phyloP scores from a whole-genome alignment of 148 eudicot genomes.

The Mesembryanthemum crystallinum region DNA sequence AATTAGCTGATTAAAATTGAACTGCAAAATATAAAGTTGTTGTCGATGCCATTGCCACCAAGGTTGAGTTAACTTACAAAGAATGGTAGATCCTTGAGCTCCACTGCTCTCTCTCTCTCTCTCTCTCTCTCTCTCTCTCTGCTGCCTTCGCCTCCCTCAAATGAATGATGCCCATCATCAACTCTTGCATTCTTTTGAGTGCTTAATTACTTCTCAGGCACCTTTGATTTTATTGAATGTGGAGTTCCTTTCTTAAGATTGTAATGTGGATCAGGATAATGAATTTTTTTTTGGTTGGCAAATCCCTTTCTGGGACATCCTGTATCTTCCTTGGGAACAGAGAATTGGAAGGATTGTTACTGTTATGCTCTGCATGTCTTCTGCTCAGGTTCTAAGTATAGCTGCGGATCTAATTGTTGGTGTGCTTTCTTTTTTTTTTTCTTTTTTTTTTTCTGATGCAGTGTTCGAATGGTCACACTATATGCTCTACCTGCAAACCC shows the following conservation, averaged over 20 bases:
- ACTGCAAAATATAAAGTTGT: not conserved
- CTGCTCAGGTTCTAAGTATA: not conserved
- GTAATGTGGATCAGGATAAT: not conserved
- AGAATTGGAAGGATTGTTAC: not conserved
- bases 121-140: not conserved
- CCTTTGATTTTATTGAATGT: not conserved
- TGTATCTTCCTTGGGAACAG: not conserved
- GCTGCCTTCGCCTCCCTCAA: not conserved
- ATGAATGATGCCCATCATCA: not conserved
- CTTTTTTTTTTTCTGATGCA: conserved; percentile 29
- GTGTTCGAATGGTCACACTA: conserved; percentile 94
- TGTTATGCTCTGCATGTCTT: not conserved
- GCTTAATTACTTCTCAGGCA: not conserved
- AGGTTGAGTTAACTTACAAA: not conserved
- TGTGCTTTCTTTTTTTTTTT: not conserved
- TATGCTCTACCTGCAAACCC: conserved; percentile 87
- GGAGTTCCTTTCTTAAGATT: not conserved
- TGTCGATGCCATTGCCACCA: not conserved
- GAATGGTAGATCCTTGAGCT: conserved; percentile 3
- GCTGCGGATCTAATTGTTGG: not conserved
- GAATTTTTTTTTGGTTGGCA: not conserved
- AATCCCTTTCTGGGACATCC: not conserved
- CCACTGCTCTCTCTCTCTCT: not conserved
- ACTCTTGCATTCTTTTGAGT: not conserved
- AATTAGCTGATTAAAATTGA: not conserved